Conservation (phyloP, 805 yeast genomes). For the Kuraishia piskuri region DNA sequence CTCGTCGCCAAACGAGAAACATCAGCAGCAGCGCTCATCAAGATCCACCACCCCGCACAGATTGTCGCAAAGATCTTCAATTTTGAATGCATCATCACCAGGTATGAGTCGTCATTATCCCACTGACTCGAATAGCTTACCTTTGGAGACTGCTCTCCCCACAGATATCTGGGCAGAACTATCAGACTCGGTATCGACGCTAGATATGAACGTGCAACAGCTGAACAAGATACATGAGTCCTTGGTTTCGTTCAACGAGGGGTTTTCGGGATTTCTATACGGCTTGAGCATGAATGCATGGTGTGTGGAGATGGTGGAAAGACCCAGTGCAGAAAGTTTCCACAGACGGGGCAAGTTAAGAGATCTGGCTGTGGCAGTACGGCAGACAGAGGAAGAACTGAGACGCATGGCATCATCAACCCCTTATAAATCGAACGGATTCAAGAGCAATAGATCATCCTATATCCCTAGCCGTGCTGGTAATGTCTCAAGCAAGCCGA, state of each 20-base stretch:
- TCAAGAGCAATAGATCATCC: not conserved
- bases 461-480: not conserved
- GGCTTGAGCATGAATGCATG: constrained; percentile 83
- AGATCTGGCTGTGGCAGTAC: not conserved
- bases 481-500: not conserved
- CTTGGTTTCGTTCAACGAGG: constrained; percentile 63
- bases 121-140: constrained; percentile 28
- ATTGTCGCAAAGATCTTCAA: not conserved
- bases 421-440: not conserved
- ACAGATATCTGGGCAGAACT: constrained; percentile 29
- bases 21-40: not conserved
- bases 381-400: not conserved
- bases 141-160: constrained; percentile 32
- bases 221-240: constrained; percentile 54
- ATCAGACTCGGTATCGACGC: constrained; percentile 40
- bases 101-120: constrained; percentile 40
- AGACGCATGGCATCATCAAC: not conserved
- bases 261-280: constrained; percentile 66
- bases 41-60: constrained; percentile 1
- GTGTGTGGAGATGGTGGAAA: constrained; percentile 62
- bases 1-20: not conserved
- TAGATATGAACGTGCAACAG: constrained; percentile 51
- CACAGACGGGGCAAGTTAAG: not conserved
- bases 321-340: constrained; percentile 9
- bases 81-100: constrained; percentile 11